Evolutionary conservation across 202 grass and related monocot species (phyloP), one percentile per base, ranked within the genome.

Genomic region (Schoenoplectus tabernaemontani): DNA sequence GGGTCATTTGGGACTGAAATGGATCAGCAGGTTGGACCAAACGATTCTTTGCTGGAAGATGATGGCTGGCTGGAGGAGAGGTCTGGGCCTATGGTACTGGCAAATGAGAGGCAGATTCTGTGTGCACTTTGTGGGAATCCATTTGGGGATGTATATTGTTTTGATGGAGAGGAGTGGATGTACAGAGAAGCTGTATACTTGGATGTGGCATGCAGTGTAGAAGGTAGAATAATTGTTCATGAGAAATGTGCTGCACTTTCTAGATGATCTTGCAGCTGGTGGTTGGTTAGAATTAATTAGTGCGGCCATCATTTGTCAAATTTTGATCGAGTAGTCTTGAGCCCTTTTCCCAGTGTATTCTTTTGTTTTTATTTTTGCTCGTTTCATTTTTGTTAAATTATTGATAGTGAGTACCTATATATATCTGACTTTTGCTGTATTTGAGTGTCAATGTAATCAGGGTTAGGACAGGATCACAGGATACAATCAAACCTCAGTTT

Each of bases 111-210:
- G 2, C 96, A 99, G 82, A 82, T 87, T 66, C 82, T 99, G 59
- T 99, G 96, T 87, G 85, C 42, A 24, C 83, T 99, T n/a, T 99
- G 96, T 59, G 96, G 96, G 32, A 88, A 91, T 75, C 76, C 85
- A 75, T 99, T 99, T 86, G 90, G 86, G 76, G 96, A 99, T 86
- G 42, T 92, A 11, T 99, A 91, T 81, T 96, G 89, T 64, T 32
- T 85, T 3, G 82, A 86, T 62, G 83, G 69, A 19, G 86, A 85
- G 42, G 79, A 93, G 75, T 99, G 96, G 96, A 93, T 99, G 96
- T 99, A 93, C 78, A 93, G 84, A 89, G 96, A 87, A 37, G 78
- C 89, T 19, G 64, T 84, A 11, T 89, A 96, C 83, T 90, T 91
- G 83, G 79, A 91, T 83, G 46, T 39, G 19, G 73, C 53, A 0